Evolutionary conservation across 1,284 basidiomycete species (phyloP).

Genomic region (Spongispora temasekensis): DNA sequence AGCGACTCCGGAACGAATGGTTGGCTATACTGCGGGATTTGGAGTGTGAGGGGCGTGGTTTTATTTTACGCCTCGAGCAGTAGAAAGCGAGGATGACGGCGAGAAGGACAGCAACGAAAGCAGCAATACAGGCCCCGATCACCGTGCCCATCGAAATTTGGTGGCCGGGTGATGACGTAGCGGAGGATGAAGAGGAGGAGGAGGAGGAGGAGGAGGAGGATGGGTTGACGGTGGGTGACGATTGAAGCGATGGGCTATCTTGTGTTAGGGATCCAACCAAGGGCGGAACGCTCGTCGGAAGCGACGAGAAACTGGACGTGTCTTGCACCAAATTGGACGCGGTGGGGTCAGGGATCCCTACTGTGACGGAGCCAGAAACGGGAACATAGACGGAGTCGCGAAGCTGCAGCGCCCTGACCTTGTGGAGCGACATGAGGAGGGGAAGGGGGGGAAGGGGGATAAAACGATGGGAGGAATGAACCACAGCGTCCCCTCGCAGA

Average conservation of each 20-base stretch:
- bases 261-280: no score
- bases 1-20: constrained; percentile 42
- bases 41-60: constrained; percentile 15
- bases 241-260: no score
- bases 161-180: background rate
- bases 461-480: background rate
- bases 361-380: constrained; percentile 28
- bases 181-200: constrained; percentile 14
- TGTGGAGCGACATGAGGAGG: constrained; percentile 16
- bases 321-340: constrained; percentile 28
- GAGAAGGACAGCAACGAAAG: constrained; percentile 45
- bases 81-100: constrained; percentile 49
- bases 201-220: no score
- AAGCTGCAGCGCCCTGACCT: constrained; percentile 9
- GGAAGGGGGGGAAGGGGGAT: constrained; percentile 13
- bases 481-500: constrained; percentile 21
- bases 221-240: no score
- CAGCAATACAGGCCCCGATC: constrained; percentile 53
- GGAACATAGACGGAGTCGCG: constrained; percentile 18
- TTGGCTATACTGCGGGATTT: constrained; percentile 37
- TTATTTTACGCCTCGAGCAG: constrained; percentile 50
- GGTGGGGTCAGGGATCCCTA: constrained; percentile 24
- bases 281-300: no score
- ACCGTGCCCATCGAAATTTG: constrained; percentile 51
- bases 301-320: no score